These are phyloP conservation scores for Penicillium olsonii DNA, from an alignment of 2,329 filamentous ascomycete genomes.

Conservation along the genomic window DNA sequence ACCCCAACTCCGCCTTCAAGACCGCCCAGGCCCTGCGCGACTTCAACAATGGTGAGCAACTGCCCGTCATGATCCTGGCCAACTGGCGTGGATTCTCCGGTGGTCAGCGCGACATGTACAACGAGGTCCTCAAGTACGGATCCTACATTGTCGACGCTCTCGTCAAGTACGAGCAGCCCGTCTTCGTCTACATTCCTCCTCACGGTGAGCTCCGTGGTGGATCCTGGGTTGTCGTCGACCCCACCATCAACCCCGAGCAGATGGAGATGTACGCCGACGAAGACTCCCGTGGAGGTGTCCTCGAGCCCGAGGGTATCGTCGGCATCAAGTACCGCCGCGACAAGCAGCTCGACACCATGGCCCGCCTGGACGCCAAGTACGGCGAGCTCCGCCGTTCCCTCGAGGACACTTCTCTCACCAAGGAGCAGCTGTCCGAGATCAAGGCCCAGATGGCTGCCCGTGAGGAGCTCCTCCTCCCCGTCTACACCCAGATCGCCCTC, in stretches of 20 bases:
- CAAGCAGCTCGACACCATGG: conserved; percentile 97
- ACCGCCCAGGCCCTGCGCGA: conserved; percentile 97
- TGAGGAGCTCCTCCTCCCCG: conserved; percentile 84
- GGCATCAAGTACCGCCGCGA: conserved; percentile 99
- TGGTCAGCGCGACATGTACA: conserved; percentile 99
- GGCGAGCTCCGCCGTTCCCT: conserved; percentile 79
- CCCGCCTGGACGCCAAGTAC: conserved; percentile 83
- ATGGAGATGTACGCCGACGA: conserved; percentile 99
- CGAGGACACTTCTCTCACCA: conserved; percentile 64
- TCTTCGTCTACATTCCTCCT: conserved; percentile 98
- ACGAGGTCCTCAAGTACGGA: conserved; percentile 98
- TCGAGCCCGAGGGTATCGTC: conserved; percentile 97
- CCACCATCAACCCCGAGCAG: conserved; percentile 90
- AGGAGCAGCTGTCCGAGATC: conserved; percentile 74
- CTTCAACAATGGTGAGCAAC: conserved; percentile 98
- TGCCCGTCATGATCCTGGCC: conserved; percentile 97
- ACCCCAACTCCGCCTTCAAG: conserved; percentile 99
- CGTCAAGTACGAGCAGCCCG: conserved; percentile 96
- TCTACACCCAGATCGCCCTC: conserved; percentile 92
- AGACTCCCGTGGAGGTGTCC: conserved; percentile 91
- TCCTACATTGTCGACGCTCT: conserved; percentile 98
- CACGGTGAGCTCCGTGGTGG: conserved; percentile 96
- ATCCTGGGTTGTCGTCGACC: conserved; percentile 98
- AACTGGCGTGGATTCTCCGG: conserved; percentile 99
- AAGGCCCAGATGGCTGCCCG: conserved; percentile 82